Evolutionary conservation across 371 early-diverging fungal genomes (phyloP), one percentile per base, ranked within the genome.

Genomic region (Mortierella sp.): DNA sequence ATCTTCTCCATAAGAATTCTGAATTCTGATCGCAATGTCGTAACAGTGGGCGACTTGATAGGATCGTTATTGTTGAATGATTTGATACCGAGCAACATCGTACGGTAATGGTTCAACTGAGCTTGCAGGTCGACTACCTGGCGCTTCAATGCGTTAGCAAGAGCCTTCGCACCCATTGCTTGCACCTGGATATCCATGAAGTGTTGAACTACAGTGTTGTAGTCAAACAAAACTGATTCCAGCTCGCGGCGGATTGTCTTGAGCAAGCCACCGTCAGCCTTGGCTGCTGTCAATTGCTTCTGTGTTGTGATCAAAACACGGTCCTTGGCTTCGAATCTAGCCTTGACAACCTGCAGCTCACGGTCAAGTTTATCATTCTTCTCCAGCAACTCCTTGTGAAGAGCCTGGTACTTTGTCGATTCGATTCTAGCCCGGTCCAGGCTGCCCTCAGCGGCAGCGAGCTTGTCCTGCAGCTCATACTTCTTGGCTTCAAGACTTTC

Each of bases 61-160:
- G 81, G 81, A 33, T 81, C 81, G 45, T 81, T 81, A 55, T 81
- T 81, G 67, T 81, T 81, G 72, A 81, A 81, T 11, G 81, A 81
- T 67, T 81, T 81, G 81, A 81, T 81, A 45, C 81, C 81, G 28
- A 81, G 67, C 43, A 81, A 47, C 72, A 81, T 81, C 5, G 81
- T 65, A 9, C 81, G 81, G 69, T 69, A 81, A 50, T 81, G 81
- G 4, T 72, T 81, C 72, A 81, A 45, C 55, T 81, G 76, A 2
- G 63, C 69, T 21, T 65, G 47, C 21, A 81, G 70, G 50, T 81
- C 81, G 33, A 75, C 71, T 58, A 63, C 65, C 60, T 75, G 68
- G 52, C 81, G 75, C 81, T 81, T 81, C 38, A 75, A 55, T 1
- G 75, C 32, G 24, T 81, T 81, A 38, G 81, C 81, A 28, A 81